phyloP scores from a whole-genome alignment of 495 filamentous ascomycete genomes.

The Trichoderma erinaceum region DNA sequence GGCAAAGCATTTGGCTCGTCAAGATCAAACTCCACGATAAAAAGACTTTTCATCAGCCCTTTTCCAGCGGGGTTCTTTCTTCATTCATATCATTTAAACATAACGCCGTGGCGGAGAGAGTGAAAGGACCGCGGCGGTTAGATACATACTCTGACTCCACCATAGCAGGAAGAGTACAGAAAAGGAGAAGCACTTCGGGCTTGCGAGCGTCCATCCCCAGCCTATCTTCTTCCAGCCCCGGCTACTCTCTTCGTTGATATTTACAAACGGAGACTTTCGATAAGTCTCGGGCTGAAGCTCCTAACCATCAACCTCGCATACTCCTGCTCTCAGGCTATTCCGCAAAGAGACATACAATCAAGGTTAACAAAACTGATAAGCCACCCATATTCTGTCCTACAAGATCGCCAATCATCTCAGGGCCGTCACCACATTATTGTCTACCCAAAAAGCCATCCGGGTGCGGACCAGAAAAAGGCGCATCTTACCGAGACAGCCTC shows the following conservation, averaged over 20 bases:
- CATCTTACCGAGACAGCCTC: background rate
- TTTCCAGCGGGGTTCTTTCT: too few relatives aligned
- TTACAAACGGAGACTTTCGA: background rate
- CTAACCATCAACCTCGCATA: background rate
- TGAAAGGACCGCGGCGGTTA: too few relatives aligned
- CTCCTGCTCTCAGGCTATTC: background rate
- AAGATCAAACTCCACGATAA: background rate
- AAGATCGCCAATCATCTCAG: background rate
- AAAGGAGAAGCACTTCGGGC: background rate
- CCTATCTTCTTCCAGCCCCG: background rate
- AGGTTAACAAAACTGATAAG: background rate
- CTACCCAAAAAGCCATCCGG: background rate
- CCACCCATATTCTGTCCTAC: background rate
- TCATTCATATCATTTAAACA: too few relatives aligned
- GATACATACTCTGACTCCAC: too few relatives aligned
- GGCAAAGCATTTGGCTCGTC: background rate
- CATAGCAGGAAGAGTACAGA: background rate
- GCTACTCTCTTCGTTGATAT: background rate
- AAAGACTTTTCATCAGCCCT: background rate
- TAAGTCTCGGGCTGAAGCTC: background rate
- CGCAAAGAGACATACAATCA: background rate
- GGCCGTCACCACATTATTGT: background rate
- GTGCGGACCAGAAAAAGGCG: background rate
- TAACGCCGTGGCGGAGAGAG: too few relatives aligned
- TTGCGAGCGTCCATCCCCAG: background rate